A percentile compares a stretch with the other conserved stretches of the same genome.
Conservation (phyloP, 1,284 basidiomycete genomes). For the Ustilago vetiveriae region DNA sequence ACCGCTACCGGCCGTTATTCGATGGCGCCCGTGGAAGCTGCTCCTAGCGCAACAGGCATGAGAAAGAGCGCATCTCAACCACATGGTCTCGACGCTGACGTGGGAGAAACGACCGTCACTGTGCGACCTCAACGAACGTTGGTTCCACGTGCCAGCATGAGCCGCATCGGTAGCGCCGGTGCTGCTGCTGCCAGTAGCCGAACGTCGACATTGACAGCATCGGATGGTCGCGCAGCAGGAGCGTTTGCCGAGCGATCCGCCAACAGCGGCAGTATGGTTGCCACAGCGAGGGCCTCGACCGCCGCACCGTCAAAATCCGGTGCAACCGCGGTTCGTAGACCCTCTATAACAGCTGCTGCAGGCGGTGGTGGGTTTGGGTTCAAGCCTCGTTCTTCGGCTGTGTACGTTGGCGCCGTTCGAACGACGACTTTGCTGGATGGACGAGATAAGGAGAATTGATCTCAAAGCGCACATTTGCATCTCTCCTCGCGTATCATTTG, state of each 20-base stretch:
- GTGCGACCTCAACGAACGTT: constrained; percentile 13
- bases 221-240: not conserved
- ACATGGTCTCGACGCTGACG: constrained; percentile 14
- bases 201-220: not conserved
- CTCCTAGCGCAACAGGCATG: constrained; percentile 10
- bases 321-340: not conserved
- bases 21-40: constrained; percentile 6
- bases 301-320: constrained; percentile 4
- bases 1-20: constrained; percentile 6
- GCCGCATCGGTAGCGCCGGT: constrained; percentile 8
- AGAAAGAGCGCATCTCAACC: constrained; percentile 40
- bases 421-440: not conserved
- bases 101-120: constrained; percentile 4
- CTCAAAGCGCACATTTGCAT: too few species aligned
- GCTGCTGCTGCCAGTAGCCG: not conserved
- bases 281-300: not conserved
- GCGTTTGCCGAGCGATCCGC: constrained; percentile 1
- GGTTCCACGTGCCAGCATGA: constrained; percentile 32
- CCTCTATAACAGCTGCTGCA: constrained; percentile 2
- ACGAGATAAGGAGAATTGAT: constrained; percentile 34
- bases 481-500: too few species aligned
- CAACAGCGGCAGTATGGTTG: not conserved
- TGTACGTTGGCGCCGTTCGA: constrained; percentile 11
- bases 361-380: constrained; percentile 27
- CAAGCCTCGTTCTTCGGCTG: constrained; percentile 30